These are phyloP conservation scores for Fusarium clavum DNA, from an alignment of 2,329 filamentous ascomycete genomes.

Conservation along the genomic window DNA sequence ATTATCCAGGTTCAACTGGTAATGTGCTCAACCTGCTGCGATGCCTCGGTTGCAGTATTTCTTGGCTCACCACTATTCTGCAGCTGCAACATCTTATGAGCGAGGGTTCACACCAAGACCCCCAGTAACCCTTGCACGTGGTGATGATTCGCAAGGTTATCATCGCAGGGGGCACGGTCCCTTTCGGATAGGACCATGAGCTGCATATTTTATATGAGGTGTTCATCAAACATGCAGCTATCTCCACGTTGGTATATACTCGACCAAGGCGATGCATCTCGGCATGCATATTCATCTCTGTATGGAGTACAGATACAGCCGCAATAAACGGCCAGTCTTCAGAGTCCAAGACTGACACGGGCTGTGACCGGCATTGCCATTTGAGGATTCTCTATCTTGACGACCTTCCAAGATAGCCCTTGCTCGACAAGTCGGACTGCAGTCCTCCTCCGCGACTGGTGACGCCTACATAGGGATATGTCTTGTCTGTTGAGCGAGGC, in stretches of 20 bases:
- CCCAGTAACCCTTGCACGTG: slow-evolving; percentile 27
- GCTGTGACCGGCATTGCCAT: neutral
- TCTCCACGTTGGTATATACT: slow-evolving; percentile 28
- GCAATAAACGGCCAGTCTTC: neutral
- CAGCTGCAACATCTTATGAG: slow-evolving; percentile 18
- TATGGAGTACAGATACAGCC: neutral
- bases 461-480: slow-evolving; percentile 5
- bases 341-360: slow-evolving; percentile 6
- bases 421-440: neutral
- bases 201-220: slow-evolving; percentile 37
- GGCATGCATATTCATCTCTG: slow-evolving; percentile 24
- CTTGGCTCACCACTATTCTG: slow-evolving; percentile 26
- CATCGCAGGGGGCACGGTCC: slow-evolving; percentile 21
- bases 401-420: neutral
- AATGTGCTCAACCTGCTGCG: neutral
- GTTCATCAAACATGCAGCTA: slow-evolving; percentile 35
- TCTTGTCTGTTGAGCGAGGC: neutral
- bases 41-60: slow-evolving; percentile 13
- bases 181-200: slow-evolving; percentile 26
- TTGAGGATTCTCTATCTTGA: neutral
- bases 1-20: slow-evolving; percentile 1
- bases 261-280: slow-evolving; percentile 15
- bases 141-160: slow-evolving; percentile 28
- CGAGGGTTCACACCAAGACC: slow-evolving; percentile 7
- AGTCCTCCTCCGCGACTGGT: slow-evolving; percentile 13